Base-by-base conservation (phyloP, 1,284 basidiomycete genomes). In the Ustanciosporium gigantosporum region DNA sequence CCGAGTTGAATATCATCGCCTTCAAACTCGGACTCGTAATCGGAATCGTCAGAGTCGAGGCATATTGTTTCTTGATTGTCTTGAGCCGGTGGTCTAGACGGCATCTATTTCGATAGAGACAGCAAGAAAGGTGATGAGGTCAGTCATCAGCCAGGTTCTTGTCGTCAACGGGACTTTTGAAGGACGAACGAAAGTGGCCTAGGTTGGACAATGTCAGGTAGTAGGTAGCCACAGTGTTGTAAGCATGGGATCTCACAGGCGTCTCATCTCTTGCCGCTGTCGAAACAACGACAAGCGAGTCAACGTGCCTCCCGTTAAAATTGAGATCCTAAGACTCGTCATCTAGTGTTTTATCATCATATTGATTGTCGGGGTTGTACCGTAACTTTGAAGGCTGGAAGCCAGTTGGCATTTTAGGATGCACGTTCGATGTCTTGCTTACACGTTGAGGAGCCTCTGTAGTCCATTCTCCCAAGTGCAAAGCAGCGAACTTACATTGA, bases 171-270 rank as follows among this genome's bases (percentile, higher is more conserved):
- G n/a, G n/a, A n/a, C n/a, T 29, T n/a, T n/a, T 29, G 27, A 29
- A 29, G 27, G n/a, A 9, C 27, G 9, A n/a, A n/a, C n/a, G n/a
- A n/a, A n/a, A n/a, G n/a, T n/a, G n/a, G n/a, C n/a, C n/a, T n/a
- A n/a, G n/a, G n/a, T n/a, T n/a, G n/a, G n/a, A n/a, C n/a, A n/a
- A n/a, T n/a, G 27, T 47, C 68, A 66, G 68, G 68, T 66, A 64
- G 45, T 71, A 64, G 68, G 68, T 71, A 71, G 68, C 68, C 66
- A 53, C 51, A 48, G 66, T 46, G 46, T 68, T 71, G 55, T 55
- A 61, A 71, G 68, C 68, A 71, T 61, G 22, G 65, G 45, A 36
- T 36, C 46, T 47, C 65, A 36, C 46, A 47, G 45, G 49, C 55
- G 50, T 47, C 48, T 46, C 40, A 41, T 40, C 53, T 29, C 27